Conservation (phyloP, 441 rosid genomes). For the Codiaeum variegatum region DNA sequence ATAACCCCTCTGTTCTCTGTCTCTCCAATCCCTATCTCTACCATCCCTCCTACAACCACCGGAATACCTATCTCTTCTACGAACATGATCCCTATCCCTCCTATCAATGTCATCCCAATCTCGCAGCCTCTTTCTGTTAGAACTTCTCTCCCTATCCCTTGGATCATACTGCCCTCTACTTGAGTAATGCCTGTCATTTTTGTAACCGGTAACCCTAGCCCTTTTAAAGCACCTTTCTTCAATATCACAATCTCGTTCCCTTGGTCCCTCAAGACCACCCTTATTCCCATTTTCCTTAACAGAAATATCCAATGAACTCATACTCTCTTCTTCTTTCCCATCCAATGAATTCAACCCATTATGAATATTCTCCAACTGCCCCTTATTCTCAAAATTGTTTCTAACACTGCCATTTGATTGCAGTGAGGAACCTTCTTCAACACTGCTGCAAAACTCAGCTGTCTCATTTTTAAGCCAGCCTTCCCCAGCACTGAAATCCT, state of each 20-base stretch:
- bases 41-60: constrained; percentile 51
- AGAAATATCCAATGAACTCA: constrained; percentile 18
- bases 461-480: constrained; percentile 23
- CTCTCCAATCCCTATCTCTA: constrained; percentile 61
- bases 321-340: constrained; percentile 24
- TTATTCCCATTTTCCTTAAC: constrained; percentile 39
- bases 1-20: constrained; percentile 72
- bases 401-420: constrained; percentile 24
- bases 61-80: constrained; percentile 56
- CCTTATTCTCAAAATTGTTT: constrained; percentile 24
- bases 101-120: constrained; percentile 63
- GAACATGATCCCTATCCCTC: constrained; percentile 50
- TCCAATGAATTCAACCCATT: constrained; percentile 20
- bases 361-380: constrained; percentile 21
- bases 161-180: constrained; percentile 43
- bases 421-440: constrained; percentile 23
- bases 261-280: constrained; percentile 23
- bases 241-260: constrained; percentile 37
- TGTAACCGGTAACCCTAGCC: constrained; percentile 38
- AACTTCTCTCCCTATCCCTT: constrained; percentile 54
- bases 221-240: constrained; percentile 56
- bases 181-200: constrained; percentile 36
- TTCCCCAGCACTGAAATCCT: constrained; percentile 26
- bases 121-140: constrained; percentile 54
- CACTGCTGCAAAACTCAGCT: constrained; percentile 22